A percentile compares a stretch with the other conserved stretches of the same genome.
These are phyloP conservation scores for Coriolopsis trogii DNA, from an alignment of 1,284 basidiomycete species.

Conservation along the genomic window DNA sequence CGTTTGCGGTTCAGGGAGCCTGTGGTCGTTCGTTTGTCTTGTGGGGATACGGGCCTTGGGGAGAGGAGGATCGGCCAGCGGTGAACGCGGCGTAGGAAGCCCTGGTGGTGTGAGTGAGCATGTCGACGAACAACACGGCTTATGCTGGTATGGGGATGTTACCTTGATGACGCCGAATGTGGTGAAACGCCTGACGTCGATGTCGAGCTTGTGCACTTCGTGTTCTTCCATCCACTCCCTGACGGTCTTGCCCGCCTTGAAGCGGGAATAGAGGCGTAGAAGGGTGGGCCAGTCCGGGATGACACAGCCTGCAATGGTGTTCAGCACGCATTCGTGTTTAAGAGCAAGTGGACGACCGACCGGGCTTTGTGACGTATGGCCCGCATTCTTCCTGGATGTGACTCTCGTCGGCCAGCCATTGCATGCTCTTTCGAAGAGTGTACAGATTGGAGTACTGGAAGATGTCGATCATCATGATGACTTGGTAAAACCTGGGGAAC, in stretches of 20 bases:
- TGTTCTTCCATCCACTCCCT: conserved; percentile 89
- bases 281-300: conserved; percentile 84
- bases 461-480: conserved; percentile 94
- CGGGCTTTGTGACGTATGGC: conserved; percentile 82
- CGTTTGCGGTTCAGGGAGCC: conserved; percentile 26
- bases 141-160: background rate
- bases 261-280: conserved; percentile 82
- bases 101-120: conserved; percentile 46
- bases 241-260: conserved; percentile 86
- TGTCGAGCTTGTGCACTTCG: conserved; percentile 70
- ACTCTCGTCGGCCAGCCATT: conserved; percentile 82
- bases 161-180: conserved; percentile 99
- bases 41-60: conserved; percentile 13
- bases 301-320: conserved; percentile 41
- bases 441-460: conserved; percentile 99
- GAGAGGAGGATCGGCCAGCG: conserved; percentile 84
- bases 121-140: background rate
- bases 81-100: conserved; percentile 91
- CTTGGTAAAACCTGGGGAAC: conserved; percentile 80
- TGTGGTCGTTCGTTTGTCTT: conserved; percentile 9
- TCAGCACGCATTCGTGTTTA: background rate
- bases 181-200: conserved; percentile 94
- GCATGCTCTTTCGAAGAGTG: conserved; percentile 81
- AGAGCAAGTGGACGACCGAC: conserved; percentile 36
- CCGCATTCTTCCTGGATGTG: conserved; percentile 90